These are phyloP conservation scores for Lactuca sativa DNA, from an alignment of 129 eudicot genomes.

Conservation along the genomic window DNA sequence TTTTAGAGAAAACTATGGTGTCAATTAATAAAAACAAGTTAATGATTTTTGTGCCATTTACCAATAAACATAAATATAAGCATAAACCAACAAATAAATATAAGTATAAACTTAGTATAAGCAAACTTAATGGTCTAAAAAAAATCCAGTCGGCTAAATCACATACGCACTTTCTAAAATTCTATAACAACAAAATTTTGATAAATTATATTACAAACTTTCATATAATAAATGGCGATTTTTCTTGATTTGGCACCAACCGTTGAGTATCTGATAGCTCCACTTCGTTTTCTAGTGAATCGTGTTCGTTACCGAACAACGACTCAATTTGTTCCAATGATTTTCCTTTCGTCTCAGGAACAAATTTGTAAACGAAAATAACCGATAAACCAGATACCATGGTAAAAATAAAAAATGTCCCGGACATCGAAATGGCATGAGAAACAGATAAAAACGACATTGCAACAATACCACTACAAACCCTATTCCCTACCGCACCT, in stretches of 20 bases:
- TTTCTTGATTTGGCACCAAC: conserved; percentile 40
- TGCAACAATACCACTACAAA: conserved; percentile 72
- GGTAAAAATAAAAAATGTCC: conserved; percentile 59
- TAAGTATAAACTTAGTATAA: too few species aligned
- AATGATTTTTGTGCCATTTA: too few species aligned
- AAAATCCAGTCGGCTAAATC: not conserved
- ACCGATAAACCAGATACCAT: conserved; percentile 59
- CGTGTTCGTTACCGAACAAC: conserved; percentile 44
- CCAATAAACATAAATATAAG: too few species aligned
- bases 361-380: conserved; percentile 42
- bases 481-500: conserved; percentile 69
- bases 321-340: conserved; percentile 67
- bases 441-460: conserved; percentile 74
- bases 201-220: not conserved
- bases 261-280: conserved; percentile 55
- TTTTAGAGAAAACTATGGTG: too few species aligned
- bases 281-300: conserved; percentile 36
- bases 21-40: too few species aligned
- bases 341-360: conserved; percentile 81
- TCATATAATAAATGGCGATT: not conserved
- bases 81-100: too few species aligned
- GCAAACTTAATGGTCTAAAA: too few species aligned
- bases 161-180: not conserved
- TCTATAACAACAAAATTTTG: not conserved
- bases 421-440: conserved; percentile 49